Evolutionary conservation across 805 yeast species (phyloP).

Genomic region (Ogataea nonfermentans): DNA sequence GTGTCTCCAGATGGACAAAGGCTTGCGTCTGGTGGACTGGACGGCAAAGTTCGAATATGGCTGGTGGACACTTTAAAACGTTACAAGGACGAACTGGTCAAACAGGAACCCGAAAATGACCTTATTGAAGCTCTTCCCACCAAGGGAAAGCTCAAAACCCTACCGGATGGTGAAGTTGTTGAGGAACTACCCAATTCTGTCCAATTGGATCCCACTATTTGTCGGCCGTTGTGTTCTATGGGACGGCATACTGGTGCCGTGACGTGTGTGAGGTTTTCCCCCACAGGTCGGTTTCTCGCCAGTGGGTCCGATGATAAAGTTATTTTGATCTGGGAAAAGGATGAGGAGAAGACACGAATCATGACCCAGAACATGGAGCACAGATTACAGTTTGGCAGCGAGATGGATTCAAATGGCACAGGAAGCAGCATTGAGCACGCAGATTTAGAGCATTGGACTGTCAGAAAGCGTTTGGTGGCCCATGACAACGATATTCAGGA

Average conservation of each 20-base stretch:
- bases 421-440: slow-evolving; percentile 55
- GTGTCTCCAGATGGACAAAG: slow-evolving; percentile 80
- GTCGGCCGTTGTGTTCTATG: slow-evolving; percentile 81
- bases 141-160: not conserved
- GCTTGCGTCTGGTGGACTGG: slow-evolving; percentile 90
- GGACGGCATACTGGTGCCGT: slow-evolving; percentile 96
- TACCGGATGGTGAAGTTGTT: slow-evolving; percentile 1
- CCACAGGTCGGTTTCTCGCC: slow-evolving; percentile 87
- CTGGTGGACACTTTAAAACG: slow-evolving; percentile 53
- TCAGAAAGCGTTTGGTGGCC: slow-evolving; percentile 86
- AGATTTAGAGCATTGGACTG: slow-evolving; percentile 93
- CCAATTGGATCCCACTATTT: slow-evolving; percentile 31
- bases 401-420: slow-evolving; percentile 8
- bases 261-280: slow-evolving; percentile 88
- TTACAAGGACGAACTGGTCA: slow-evolving; percentile 32
- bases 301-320: slow-evolving; percentile 95
- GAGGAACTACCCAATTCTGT: slow-evolving; percentile 7
- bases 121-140: not conserved
- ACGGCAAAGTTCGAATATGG: slow-evolving; percentile 94
- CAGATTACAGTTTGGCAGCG: slow-evolving; percentile 18
- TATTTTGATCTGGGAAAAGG: slow-evolving; percentile 88
- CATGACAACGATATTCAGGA: slow-evolving; percentile 98
- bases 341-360: slow-evolving; percentile 59
- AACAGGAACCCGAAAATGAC: slow-evolving; percentile 20
- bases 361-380: slow-evolving; percentile 31